These are phyloP conservation scores for Jamesozyma gamospora DNA, from an alignment of 805 yeast genomes.

Conservation along the genomic window DNA sequence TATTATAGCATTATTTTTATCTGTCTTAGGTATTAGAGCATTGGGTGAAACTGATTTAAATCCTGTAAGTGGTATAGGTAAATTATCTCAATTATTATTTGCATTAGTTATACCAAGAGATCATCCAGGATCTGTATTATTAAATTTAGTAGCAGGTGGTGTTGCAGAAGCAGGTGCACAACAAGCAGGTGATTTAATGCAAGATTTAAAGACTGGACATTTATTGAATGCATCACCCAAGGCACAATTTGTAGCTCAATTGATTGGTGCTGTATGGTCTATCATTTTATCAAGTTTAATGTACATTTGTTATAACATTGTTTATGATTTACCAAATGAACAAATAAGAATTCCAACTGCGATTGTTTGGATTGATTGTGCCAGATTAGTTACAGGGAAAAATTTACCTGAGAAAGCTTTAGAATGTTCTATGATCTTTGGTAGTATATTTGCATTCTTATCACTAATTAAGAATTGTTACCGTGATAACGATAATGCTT, in stretches of 20 bases:
- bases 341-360: constrained; percentile 90
- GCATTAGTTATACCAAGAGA: constrained; percentile 66
- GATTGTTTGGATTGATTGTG: constrained; percentile 92
- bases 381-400: constrained; percentile 81
- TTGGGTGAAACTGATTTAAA: constrained; percentile 93
- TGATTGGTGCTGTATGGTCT: constrained; percentile 82
- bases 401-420: constrained; percentile 78
- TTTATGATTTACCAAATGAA: constrained; percentile 77
- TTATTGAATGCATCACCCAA: constrained; percentile 83
- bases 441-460: constrained; percentile 56
- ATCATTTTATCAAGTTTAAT: constrained; percentile 68
- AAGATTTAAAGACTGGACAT: constrained; percentile 91
- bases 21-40: constrained; percentile 85
- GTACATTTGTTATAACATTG: constrained; percentile 70
- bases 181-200: constrained; percentile 98
- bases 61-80: constrained; percentile 95
- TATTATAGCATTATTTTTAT: constrained; percentile 62
- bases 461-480: constrained; percentile 55
- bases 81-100: constrained; percentile 79
- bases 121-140: constrained; percentile 72
- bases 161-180: constrained; percentile 98
- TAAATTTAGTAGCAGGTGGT: constrained; percentile 90
- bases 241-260: constrained; percentile 85
- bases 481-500: constrained; percentile 32
- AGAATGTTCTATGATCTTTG: constrained; percentile 50